These are phyloP conservation scores for Epichloe baconii DNA, from an alignment of 2,329 filamentous ascomycete genomes.

Conservation along the genomic window DNA sequence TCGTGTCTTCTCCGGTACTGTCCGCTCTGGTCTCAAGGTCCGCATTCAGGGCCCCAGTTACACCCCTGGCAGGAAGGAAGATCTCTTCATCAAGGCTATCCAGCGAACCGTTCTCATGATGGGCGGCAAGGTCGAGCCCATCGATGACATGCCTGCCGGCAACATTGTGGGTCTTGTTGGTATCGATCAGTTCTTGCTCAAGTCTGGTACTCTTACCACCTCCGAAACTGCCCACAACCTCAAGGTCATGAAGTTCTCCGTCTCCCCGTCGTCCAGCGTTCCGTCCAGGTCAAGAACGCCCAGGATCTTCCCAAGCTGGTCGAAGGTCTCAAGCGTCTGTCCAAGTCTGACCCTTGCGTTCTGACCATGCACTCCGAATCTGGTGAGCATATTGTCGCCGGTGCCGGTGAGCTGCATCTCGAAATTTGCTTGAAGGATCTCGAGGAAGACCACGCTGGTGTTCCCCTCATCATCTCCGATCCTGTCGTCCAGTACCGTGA, in stretches of 20 bases:
- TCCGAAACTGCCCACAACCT: slow-evolving; percentile 97
- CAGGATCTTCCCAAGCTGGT: slow-evolving; percentile 99
- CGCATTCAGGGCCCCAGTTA: slow-evolving; percentile 99
- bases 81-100: slow-evolving; percentile 98
- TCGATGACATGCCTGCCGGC: slow-evolving; percentile 96
- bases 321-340: slow-evolving; percentile 99
- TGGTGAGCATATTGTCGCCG: slow-evolving; percentile 97
- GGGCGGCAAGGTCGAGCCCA: slow-evolving; percentile 97
- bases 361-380: slow-evolving; percentile 79
- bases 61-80: slow-evolving; percentile 93
- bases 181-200: slow-evolving; percentile 99
- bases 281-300: slow-evolving; percentile 99
- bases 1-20: slow-evolving; percentile 99
- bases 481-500: slow-evolving; percentile 98
- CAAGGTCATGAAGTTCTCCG: slow-evolving; percentile 99
- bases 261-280: slow-evolving; percentile 95
- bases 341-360: slow-evolving; percentile 99
- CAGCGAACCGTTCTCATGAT: slow-evolving; percentile 99
- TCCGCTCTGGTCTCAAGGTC: slow-evolving; percentile 96
- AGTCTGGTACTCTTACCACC: slow-evolving; percentile 98
- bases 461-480: slow-evolving; percentile 94
- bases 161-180: slow-evolving; percentile 99
- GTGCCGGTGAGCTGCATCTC: slow-evolving; percentile 97
- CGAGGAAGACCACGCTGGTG: slow-evolving; percentile 97
- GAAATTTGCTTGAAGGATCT: slow-evolving; percentile 99